A percentile compares a stretch with the other conserved stretches of the same genome.
phyloP scores from a whole-genome alignment of 768 basidiomycete species.

The Lactarius trivialis region DNA sequence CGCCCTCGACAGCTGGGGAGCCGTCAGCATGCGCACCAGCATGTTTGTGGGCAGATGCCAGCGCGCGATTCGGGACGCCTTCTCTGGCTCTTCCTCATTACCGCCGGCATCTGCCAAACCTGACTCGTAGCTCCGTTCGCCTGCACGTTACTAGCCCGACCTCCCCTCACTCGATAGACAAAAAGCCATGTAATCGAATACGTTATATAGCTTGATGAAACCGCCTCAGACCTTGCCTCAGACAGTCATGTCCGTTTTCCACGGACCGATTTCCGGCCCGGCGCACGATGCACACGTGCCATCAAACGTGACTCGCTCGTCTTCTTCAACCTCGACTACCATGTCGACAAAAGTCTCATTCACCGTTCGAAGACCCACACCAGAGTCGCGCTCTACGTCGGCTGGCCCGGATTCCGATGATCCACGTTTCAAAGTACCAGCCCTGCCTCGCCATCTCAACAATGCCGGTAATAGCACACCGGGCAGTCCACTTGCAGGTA shows the following conservation, averaged over 20 bases:
- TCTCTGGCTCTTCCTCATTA: slow-evolving; percentile 19
- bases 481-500: slow-evolving; percentile 51
- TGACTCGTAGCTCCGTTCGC: neutral
- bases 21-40: slow-evolving; percentile 73
- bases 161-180: neutral
- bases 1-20: slow-evolving; percentile 91
- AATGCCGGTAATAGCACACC: slow-evolving; percentile 32
- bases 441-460: slow-evolving; percentile 53
- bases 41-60: slow-evolving; percentile 42
- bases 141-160: neutral
- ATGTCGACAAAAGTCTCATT: slow-evolving; percentile 51
- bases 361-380: slow-evolving; percentile 75
- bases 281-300: neutral
- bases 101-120: slow-evolving; percentile 18
- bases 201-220: neutral
- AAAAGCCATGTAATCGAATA: neutral
- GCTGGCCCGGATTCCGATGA: slow-evolving; percentile 58
- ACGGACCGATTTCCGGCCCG: neutral
- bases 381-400: slow-evolving; percentile 54
- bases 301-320: neutral
- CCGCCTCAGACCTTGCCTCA: too few relatives aligned
- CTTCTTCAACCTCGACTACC: neutral
- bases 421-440: slow-evolving; percentile 48
- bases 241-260: too few relatives aligned
- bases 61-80: slow-evolving; percentile 2